Evolutionary conservation across 371 early-diverging fungal genomes (phyloP).

Genomic region (Mortierella sp.): DNA sequence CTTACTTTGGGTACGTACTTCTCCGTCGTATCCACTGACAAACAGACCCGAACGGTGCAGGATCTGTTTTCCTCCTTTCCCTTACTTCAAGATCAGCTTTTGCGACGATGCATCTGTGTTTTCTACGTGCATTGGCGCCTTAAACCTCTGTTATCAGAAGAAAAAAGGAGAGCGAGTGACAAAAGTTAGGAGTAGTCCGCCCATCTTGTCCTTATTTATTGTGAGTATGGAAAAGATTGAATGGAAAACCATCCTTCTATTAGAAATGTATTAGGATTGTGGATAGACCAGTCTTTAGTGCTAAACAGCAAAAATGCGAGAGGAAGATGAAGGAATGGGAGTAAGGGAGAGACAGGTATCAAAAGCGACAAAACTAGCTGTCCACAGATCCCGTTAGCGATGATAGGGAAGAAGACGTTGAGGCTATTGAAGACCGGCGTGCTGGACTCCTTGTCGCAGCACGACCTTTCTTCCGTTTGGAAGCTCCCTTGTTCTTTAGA

Average conservation of each 20-base stretch:
- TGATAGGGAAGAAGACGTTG: conserved; percentile 47
- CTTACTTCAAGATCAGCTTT: neutral
- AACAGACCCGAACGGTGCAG: neutral
- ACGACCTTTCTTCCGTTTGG: conserved; percentile 23
- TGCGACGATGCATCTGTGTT: neutral
- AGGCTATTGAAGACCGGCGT: conserved; percentile 45
- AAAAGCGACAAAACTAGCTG: conserved; percentile 13
- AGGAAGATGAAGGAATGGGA: neutral
- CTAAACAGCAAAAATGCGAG: neutral
- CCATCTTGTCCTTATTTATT: neutral
- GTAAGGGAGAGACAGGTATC: neutral
- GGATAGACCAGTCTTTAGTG: neutral
- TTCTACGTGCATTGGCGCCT: neutral
- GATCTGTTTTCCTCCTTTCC: neutral
- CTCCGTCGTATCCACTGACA: too few relatives aligned
- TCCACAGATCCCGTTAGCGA: conserved; percentile 41
- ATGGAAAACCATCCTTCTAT: conserved; percentile 3
- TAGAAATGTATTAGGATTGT: neutral
- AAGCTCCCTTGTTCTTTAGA: conserved; percentile 15
- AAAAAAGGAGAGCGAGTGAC: conserved; percentile 2
- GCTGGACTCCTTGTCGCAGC: conserved; percentile 30
- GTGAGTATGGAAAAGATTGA: neutral
- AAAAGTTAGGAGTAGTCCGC: conserved; percentile 3
- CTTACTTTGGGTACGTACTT: too few relatives aligned
- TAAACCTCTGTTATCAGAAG: neutral